These are phyloP conservation scores for Leucocoprinus sp. DNA, from an alignment of 768 basidiomycete genomes.

Conservation along the genomic window DNA sequence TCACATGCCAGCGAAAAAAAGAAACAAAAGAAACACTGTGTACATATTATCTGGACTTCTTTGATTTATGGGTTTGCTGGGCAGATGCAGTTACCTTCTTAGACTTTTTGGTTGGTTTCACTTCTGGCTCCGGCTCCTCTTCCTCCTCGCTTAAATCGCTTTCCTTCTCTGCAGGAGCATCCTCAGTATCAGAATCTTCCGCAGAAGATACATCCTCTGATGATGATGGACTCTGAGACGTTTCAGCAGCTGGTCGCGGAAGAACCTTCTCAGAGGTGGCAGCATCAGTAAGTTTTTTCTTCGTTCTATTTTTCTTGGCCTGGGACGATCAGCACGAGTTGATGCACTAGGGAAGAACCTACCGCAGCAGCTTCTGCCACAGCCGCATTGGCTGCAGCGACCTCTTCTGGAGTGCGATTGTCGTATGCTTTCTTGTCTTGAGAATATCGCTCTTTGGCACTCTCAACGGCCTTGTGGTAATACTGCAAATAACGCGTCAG, in stretches of 20 bases:
- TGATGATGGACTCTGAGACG: slow-evolving; percentile 21
- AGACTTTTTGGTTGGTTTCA: slow-evolving; percentile 11
- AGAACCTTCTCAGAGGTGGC: slow-evolving; percentile 17
- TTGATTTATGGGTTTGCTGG: slow-evolving; percentile 1
- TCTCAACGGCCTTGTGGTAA: slow-evolving; percentile 44
- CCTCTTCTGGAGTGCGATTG: slow-evolving; percentile 39
- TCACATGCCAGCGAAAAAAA: slow-evolving; percentile 2
- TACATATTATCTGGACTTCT: slow-evolving; percentile 5
- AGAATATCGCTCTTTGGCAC: slow-evolving; percentile 58
- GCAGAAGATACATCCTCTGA: slow-evolving; percentile 23
- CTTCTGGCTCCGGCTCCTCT: slow-evolving; percentile 23
- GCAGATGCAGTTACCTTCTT: neutral
- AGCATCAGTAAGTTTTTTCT: slow-evolving; percentile 17
- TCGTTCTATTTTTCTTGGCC: slow-evolving; percentile 26
- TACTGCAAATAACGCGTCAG: slow-evolving; percentile 27
- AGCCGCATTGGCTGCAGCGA: slow-evolving; percentile 37
- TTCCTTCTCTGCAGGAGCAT: slow-evolving; percentile 18
- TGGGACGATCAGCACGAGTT: slow-evolving; percentile 14
- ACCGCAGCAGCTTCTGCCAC: slow-evolving; percentile 33
- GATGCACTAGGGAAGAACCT: slow-evolving; percentile 13
- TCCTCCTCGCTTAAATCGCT: slow-evolving; percentile 24
- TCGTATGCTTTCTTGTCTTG: slow-evolving; percentile 61
- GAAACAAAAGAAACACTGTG: neutral
- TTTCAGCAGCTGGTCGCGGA: slow-evolving; percentile 20
- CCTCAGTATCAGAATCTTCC: slow-evolving; percentile 30